phyloP scores from a whole-genome alignment of 164 flowering plant species.

The Vitis labrusca region DNA sequence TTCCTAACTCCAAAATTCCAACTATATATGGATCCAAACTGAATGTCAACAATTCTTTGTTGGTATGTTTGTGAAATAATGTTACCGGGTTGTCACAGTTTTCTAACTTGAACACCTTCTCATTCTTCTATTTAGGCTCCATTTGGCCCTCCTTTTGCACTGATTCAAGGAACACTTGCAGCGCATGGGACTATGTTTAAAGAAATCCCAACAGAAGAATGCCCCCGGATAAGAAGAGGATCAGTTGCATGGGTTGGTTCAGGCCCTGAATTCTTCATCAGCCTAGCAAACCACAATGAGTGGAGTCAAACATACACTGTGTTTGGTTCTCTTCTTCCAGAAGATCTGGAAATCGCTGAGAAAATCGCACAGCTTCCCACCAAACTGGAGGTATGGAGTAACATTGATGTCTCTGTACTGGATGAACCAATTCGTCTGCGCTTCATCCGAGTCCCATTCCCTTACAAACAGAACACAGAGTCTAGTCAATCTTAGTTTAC shows the following conservation, averaged over 20 bases:
- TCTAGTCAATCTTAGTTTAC: too few relatives aligned
- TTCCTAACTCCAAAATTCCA: too few relatives aligned
- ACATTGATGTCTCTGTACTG: conserved; percentile 63
- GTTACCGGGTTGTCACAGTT: too few relatives aligned
- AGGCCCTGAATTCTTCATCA: conserved; percentile 94
- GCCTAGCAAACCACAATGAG: conserved; percentile 82
- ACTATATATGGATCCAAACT: too few relatives aligned
- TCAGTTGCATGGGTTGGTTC: conserved; percentile 96
- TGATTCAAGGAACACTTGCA: conserved; percentile 92
- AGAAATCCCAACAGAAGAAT: conserved; percentile 56
- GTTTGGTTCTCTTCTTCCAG: conserved; percentile 80
- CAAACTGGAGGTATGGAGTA: conserved; percentile 64
- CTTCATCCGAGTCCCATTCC: conserved; percentile 10
- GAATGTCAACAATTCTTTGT: background rate
- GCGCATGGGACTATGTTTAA: conserved; percentile 55
- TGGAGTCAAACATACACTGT: conserved; percentile 80
- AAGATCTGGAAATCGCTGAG: conserved; percentile 81
- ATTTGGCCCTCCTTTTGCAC: conserved; percentile 87
- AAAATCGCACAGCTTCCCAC: conserved; percentile 70
- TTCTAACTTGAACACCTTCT: background rate
- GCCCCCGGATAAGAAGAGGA: conserved; percentile 71
- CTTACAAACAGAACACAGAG: too few relatives aligned
- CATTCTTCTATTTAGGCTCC: conserved; percentile 51
- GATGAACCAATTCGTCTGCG: conserved; percentile 56
- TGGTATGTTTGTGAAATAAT: too few relatives aligned